These are phyloP conservation scores for Diaporthe sp. DNA, from an alignment of 2,329 filamentous ascomycete genomes.

Conservation along the genomic window DNA sequence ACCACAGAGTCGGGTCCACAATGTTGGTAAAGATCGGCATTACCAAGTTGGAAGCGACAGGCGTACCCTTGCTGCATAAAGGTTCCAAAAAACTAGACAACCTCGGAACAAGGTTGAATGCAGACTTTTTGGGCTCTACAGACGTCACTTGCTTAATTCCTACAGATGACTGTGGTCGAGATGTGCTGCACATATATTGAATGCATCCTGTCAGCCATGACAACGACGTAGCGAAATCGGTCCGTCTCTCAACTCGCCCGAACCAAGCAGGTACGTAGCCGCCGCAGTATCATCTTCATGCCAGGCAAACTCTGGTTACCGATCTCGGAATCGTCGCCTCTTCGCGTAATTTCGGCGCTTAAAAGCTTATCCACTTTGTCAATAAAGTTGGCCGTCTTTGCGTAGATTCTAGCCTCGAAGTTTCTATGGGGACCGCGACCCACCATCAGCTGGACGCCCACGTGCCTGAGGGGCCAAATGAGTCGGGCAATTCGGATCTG, in stretches of 20 bases:
- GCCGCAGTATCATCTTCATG: background rate
- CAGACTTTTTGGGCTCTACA: background rate
- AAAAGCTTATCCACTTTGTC: background rate
- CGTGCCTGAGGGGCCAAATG: constrained; percentile 20
- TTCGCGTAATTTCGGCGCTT: background rate
- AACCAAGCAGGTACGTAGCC: background rate
- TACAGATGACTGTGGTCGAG: background rate
- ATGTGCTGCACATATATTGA: background rate
- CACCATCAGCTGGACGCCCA: constrained; percentile 3
- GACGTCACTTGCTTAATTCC: background rate
- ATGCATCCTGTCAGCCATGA: background rate
- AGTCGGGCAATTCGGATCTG: constrained; percentile 12
- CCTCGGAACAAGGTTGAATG: background rate
- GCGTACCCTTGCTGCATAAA: background rate
- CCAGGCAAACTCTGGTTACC: background rate
- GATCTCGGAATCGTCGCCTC: constrained; percentile 9
- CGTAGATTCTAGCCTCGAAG: background rate
- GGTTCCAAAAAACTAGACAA: background rate
- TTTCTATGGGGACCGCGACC: constrained; percentile 1
- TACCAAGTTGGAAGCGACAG: background rate
- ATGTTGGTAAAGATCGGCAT: background rate
- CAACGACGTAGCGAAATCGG: background rate
- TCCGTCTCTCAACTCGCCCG: background rate
- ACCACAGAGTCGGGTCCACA: background rate
- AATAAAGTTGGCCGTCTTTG: background rate